Base-by-base conservation (phyloP, 2,329 filamentous ascomycete genomes). In the Epichloe festucae region DNA sequence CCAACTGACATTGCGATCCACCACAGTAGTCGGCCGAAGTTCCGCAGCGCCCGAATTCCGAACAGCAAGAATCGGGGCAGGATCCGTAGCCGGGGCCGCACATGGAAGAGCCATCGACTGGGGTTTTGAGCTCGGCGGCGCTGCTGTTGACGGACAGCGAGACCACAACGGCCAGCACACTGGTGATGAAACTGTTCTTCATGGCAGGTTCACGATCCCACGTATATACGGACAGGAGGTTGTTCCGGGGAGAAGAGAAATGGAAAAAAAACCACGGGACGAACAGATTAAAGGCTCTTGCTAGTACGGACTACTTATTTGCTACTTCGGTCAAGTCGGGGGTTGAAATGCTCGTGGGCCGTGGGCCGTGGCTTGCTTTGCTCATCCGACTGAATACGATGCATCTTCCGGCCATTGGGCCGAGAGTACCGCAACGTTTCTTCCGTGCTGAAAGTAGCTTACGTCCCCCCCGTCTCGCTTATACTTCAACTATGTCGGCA, bases 1-100 rank as follows among this genome's bases (percentile, higher is more conserved):
- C 62, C 39, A 71, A 57, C 53, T 70, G 69, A 53, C 69, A 71
- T 42, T 61, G 58, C 4, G 67, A 68, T 34, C 68, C 68, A 44
- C 56, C 61, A 52, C 69, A 71, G 52, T 62, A 69, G 14, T 64
- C 62, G 34, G 49, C 53, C 15, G 58, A 58, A 3, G 60, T 68
- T 49, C 69, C 69, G 60, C 69, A 71, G 56, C 62, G 66, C 38
- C 67, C 67, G 48, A 57, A 57, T 51, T 62, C 65, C 15, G 68
- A 70, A 50, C 68, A 71, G 48, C 68, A 71, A 38, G 55, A 51
- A 15, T 64, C 63, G 10, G 53, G 23, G 52, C 68, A 71, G 35
- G 60, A 63, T 41, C 68, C 68, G 51, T 65, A 56, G 17, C 65
- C 66, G 38, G 59, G 57, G 43, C 68, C 68, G 55, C 68, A 70